Evolutionary conservation across 1,284 basidiomycete species (phyloP), one percentile per base, ranked within the genome.

Genomic region (Malassezia pachydermatis): DNA sequence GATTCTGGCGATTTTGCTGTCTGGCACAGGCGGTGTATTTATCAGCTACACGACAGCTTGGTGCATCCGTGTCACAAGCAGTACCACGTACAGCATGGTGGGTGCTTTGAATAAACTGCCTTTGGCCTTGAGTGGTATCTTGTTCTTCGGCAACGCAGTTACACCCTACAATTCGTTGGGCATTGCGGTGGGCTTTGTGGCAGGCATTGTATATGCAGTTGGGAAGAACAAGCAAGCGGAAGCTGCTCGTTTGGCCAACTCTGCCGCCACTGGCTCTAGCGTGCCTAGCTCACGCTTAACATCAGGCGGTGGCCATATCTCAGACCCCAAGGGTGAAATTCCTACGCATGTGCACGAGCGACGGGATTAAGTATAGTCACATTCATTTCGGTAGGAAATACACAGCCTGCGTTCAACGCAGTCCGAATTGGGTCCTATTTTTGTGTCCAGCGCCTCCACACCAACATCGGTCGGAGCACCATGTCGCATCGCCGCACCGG

Each of bases 11-110:
- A 96, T 98, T 69, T 83, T 81, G 6, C 89, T 98, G 74, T 95
- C 90, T 19, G 94, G 94, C 11, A 88, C 88, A 1, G 90, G 88
- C 7, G 94, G 94, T 9, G 92, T 95, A 25, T 86, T 88, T 46
- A 99, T 99, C 67, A 92, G 88, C 25, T 99, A 92, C 74, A 90
- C 88, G 5, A 98, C 94, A 11, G 94, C 94, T 9, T 98, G 94
- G 94, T 98, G 94, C 73, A 83, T 99, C 35, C 83, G 94, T 38
- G 84, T 84, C 22, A 96, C 92, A 23, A 89, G 86, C 57, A 95
- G 89, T 60, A 98, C 94, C 35, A 99, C 94, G 7, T 99, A 96
- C 70, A 89, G 86, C 61, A 98, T 99, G 94, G 90, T 96, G 43
- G 94, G 94, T 7, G 94, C 94, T 0, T 75, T 99, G 62, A 99